Base-by-base conservation (phyloP, 768 basidiomycete genomes). In the Lactarius hatsudake region DNA sequence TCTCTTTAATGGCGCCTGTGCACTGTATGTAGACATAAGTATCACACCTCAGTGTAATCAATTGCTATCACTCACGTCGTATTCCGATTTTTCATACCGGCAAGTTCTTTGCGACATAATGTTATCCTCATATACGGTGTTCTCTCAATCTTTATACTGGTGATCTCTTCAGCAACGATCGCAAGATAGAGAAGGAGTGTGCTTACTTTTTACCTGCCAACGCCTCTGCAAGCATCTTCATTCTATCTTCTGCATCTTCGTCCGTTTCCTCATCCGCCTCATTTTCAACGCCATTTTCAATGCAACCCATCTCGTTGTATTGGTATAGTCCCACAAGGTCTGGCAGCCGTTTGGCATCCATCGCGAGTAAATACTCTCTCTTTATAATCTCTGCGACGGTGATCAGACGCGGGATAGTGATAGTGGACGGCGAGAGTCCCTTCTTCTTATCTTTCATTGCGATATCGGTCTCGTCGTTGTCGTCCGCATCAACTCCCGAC, bases 301-400 rank as follows among this genome's bases (percentile, higher is more conserved):
- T 75, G 53, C 73, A 83, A 0, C 86, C 84, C 13, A 92, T 76
- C 63, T 89, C 82, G 69, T 92, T 93, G 77, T 92, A 93, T 73
- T 93, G 91, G 73, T 91, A 84, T 40, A 93, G 75, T 3, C 91
- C 91, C 4, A 76, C 74, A 32, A 77, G 63, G 2, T 61, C 59
- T 6, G 72, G 72, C 4, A 59, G 23, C 15, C 32, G 40, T 55
- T 51, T 70, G 79, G 73, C 54, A 79, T 78, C 81, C 7, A 88
- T 78, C 18, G 73, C 74, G 63, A 86, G 86, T 62, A 91, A 68
- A 73, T 86, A 93, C 73, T 93, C 90, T 32, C 93, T 84, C 73
- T 94, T 94, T 72, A 93, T 84, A 64, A 94, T 91, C 76, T 96
- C 93, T 0, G 86, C 87, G 4, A 93, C 89, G 0, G 88, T 86